A percentile compares a stretch with the other conserved stretches of the same genome.
phyloP scores from a whole-genome alignment of 176 grass and related monocot species.

The Musa itinerans region DNA sequence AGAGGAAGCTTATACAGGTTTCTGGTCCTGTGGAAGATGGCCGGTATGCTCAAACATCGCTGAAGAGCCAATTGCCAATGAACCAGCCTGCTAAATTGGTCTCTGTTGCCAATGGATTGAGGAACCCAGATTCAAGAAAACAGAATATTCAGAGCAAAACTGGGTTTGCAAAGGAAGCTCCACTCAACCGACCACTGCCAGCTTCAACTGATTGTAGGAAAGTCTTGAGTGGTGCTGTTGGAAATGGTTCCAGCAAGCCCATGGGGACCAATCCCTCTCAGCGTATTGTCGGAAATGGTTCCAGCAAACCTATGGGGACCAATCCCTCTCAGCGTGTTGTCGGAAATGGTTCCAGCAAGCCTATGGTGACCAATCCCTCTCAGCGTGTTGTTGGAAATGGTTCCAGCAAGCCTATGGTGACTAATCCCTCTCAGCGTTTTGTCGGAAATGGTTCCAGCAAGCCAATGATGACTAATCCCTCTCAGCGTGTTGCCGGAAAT shows the following conservation, averaged over 20 bases:
- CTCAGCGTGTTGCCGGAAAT: neutral
- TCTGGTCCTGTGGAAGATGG: slow-evolving; percentile 31
- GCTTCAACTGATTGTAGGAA: slow-evolving; percentile 24
- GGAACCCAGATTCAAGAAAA: slow-evolving; percentile 32
- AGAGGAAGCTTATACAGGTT: slow-evolving; percentile 28
- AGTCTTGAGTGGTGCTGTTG: neutral
- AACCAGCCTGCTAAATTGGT: slow-evolving; percentile 7
- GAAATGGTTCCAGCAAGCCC: slow-evolving; percentile 7
- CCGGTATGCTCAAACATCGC: slow-evolving; percentile 6
- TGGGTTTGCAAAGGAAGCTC: slow-evolving; percentile 2
- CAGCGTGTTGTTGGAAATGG: neutral
- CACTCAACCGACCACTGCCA: slow-evolving; percentile 15
- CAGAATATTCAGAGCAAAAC: slow-evolving; percentile 27
- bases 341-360: neutral
- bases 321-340: neutral
- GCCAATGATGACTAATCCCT: neutral
- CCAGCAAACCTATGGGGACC: neutral
- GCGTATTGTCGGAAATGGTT: neutral
- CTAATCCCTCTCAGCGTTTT: neutral
- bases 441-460: neutral
- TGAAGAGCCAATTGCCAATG: slow-evolving; percentile 4
- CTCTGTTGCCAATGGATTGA: slow-evolving; percentile 21
- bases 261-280: neutral
- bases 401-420: neutral
- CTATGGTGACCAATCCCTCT: neutral